A percentile compares a stretch with the other conserved stretches of the same genome.
Evolutionary conservation across 306 rosid genomes (phyloP).

Genomic region (Vicia faba): DNA sequence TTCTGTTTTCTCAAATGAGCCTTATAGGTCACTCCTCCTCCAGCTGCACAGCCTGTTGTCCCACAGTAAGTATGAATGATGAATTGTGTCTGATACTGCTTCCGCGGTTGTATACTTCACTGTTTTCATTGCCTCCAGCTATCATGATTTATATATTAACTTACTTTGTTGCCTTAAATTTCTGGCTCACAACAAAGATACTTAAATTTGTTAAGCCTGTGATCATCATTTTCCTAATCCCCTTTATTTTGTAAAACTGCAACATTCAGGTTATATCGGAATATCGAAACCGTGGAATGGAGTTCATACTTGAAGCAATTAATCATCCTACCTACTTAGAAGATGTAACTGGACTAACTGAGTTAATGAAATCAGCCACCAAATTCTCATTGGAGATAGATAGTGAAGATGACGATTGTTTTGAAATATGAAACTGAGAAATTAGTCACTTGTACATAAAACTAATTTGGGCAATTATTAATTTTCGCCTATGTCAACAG

Average conservation of each 20-base stretch:
- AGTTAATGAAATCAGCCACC: constrained; percentile 86
- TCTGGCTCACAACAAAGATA: too few species aligned
- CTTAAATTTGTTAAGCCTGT: constrained; percentile 2
- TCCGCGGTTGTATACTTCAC: too few species aligned
- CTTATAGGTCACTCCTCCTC: constrained; percentile 84
- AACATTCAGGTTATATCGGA: constrained; percentile 76
- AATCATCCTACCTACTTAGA: constrained; percentile 93
- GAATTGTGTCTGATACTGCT: background rate
- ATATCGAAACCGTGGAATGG: constrained; percentile 71
- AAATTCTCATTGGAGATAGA: constrained; percentile 54
- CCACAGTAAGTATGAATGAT: constrained; percentile 57
- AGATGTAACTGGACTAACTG: constrained; percentile 92
- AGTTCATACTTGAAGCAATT: constrained; percentile 78
- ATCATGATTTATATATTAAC: too few species aligned
- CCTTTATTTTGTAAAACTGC: constrained; percentile 20
- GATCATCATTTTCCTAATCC: constrained; percentile 19
- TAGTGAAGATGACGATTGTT: constrained; percentile 50
- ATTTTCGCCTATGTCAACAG: constrained; percentile 6
- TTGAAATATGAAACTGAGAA: constrained; percentile 56
- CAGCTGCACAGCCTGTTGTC: constrained; percentile 91
- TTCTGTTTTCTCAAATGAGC: constrained; percentile 84
- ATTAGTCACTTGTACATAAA: constrained; percentile 38
- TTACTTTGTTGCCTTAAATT: too few species aligned
- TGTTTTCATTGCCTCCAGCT: too few species aligned
- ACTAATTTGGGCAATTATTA: constrained; percentile 28